Evolutionary conservation across 176 grass and related monocot species (phyloP), one percentile per base, ranked within the genome.

Genomic region (Aegilops bicornis): DNA sequence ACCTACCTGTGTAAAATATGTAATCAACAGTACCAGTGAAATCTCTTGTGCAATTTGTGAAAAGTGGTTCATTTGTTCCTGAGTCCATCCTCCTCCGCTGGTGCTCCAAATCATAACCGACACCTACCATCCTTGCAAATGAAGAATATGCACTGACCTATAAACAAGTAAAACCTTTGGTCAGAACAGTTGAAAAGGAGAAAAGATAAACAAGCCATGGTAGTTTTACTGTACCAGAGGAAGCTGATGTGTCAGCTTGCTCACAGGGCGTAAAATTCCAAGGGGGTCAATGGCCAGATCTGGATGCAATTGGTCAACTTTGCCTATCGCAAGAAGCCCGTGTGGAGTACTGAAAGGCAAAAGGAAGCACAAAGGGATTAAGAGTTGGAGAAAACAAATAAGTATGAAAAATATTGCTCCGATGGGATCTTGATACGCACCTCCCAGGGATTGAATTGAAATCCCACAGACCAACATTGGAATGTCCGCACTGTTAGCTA

Each of bases 381-480:
- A 85, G 76, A 70, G 40, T 77, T 76, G 0, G 40, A 50, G 2
- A 52, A 60, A 66, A 77, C n/a, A 40, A 31, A 17, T 50, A 45
- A 59, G 43, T 29, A 17, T 24, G 1, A 36, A 61, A 79, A 80
- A 76, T 70, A 75, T 80, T 50, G 13, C 40, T 31, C 54, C 25
- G 30, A 63, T 79, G 23, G 27, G 33, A 84, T 84, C 65, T 87
- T 70, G 29, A 63, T 25, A 83, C 68, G 9, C 73, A 88, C 97
- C 97, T 99, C 82, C 94, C 97, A 80, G 97, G 97, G 77, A 80
- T 80, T 47, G 97, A 93, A 85, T 97, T 97, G 47, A 99, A 99
- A 97, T 99, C 94, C 97, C 97, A 94, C 97, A 99, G 47, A 99
- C 97, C 87, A 99, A 84, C 97, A 99, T 99, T 50, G 97, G 97